Conservation (phyloP, 2,329 filamentous ascomycete genomes). For the Hypoxylon sp. region DNA sequence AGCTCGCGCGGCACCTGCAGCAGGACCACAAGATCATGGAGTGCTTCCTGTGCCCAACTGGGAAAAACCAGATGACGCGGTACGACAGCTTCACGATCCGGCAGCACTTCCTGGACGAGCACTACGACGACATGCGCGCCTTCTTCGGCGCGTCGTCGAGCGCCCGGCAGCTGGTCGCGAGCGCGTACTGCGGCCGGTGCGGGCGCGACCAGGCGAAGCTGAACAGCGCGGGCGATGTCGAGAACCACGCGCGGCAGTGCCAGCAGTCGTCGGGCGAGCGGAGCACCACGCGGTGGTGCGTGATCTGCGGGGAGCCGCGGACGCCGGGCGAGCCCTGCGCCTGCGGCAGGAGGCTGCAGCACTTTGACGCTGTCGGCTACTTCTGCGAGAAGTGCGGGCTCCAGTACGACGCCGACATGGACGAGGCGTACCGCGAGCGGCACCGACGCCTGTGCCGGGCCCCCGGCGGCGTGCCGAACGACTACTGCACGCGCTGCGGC, state of each 20-base stretch:
- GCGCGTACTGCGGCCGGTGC: constrained; percentile 26
- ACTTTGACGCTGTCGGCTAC: not conserved
- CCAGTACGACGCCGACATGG: constrained; percentile 23
- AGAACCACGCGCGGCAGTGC: constrained; percentile 9
- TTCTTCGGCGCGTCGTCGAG: constrained; percentile 1
- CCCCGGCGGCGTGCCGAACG: constrained; percentile 6
- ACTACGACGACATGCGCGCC: constrained; percentile 30
- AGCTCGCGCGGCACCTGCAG: constrained; percentile 49
- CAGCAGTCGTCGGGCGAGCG: not conserved
- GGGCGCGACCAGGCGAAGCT: constrained; percentile 22
- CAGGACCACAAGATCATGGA: constrained; percentile 44
- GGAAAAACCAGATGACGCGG: constrained; percentile 45
- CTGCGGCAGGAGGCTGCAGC: not conserved
- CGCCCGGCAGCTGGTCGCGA: too few species aligned
- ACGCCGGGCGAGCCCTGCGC: not conserved
- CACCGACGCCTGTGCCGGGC: constrained; percentile 12
- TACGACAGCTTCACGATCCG: constrained; percentile 35
- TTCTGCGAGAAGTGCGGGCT: constrained; percentile 23
- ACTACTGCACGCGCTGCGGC: constrained; percentile 27
- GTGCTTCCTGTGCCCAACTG: constrained; percentile 41
- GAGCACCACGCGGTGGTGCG: constrained; percentile 2
- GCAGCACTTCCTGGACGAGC: constrained; percentile 35
- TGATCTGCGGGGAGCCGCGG: constrained; percentile 6
- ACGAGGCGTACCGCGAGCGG: constrained; percentile 17
- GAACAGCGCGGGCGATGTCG: constrained; percentile 12